Conservation (phyloP, 2,329 filamentous ascomycete species). For the Aspergillus udagawae region DNA sequence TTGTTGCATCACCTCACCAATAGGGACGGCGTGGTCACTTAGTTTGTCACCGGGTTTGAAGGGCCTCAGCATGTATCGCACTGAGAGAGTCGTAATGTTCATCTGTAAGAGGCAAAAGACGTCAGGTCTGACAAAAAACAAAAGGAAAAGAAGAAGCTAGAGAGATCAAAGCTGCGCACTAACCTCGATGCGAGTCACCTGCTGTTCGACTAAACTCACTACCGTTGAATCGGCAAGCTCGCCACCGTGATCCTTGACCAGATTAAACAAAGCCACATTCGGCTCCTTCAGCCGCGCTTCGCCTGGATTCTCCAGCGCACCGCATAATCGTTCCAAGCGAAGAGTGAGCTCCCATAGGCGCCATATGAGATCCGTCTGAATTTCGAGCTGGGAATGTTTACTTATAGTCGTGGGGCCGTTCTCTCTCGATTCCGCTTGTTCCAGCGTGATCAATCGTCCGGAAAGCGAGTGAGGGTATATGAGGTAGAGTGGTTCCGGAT, state of each 20-base stretch:
- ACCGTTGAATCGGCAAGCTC: conserved; percentile 87
- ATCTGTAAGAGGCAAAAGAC: conserved; percentile 51
- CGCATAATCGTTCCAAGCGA: conserved; percentile 89
- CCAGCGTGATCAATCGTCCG: conserved; percentile 55
- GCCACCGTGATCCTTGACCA: conserved; percentile 66
- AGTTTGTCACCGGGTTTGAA: conserved; percentile 60
- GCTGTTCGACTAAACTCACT: conserved; percentile 86
- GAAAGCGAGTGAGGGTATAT: conserved; percentile 88
- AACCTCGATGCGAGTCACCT: conserved; percentile 94
- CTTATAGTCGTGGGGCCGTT: conserved; percentile 53
- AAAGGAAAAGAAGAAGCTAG: neutral
- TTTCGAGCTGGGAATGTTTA: conserved; percentile 62
- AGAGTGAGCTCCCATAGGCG: conserved; percentile 83
- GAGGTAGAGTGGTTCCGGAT: conserved; percentile 91
- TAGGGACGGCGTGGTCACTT: conserved; percentile 71
- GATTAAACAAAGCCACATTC: conserved; percentile 77
- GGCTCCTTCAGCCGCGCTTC: conserved; percentile 66
- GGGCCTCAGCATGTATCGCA: conserved; percentile 75
- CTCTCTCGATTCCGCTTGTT: conserved; percentile 47
- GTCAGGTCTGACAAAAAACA: neutral
- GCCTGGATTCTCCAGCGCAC: conserved; percentile 70
- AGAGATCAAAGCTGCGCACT: conserved; percentile 30
- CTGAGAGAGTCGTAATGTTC: conserved; percentile 71
- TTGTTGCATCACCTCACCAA: conserved; percentile 58
- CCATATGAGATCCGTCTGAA: conserved; percentile 85